Conservation (phyloP, 306 rosid species). For the Dalbergia oliveri region DNA sequence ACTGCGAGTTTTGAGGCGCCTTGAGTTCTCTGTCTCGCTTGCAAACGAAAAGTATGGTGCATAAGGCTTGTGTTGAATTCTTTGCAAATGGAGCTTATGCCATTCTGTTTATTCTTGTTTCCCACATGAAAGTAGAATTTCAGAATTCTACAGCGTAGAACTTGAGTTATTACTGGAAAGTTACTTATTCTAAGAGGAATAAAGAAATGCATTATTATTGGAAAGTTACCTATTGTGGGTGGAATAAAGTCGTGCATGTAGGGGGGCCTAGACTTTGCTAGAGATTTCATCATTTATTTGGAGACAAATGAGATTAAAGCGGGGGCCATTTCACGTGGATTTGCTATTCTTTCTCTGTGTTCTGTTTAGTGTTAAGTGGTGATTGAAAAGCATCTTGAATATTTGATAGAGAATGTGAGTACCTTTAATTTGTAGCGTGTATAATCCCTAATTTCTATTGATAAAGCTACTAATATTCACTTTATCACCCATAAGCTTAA, state of each 20-base stretch:
- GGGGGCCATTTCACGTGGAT: conserved; percentile 61
- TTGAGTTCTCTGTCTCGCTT: too few species aligned
- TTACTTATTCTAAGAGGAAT: conserved; percentile 13
- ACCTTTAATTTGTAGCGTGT: not conserved
- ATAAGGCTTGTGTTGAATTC: too few species aligned
- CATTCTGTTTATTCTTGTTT: too few species aligned
- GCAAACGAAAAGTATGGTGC: too few species aligned
- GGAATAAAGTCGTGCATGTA: conserved; percentile 32
- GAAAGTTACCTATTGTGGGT: conserved; percentile 16
- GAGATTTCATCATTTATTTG: conserved; percentile 41
- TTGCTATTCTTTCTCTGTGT: conserved; percentile 31
- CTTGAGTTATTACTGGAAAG: not conserved
- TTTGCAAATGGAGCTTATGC: too few species aligned
- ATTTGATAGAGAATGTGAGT: not conserved
- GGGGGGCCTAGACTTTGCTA: conserved; percentile 18
- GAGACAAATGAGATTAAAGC: conserved; percentile 41
- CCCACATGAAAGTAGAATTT: too few species aligned
- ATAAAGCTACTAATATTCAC: conserved; percentile 1
- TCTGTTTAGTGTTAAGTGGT: not conserved
- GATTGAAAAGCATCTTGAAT: not conserved
- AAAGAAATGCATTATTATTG: conserved; percentile 18
- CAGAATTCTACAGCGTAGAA: not conserved
- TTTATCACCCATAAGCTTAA: not conserved
- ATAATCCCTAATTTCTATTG: conserved; percentile 10
- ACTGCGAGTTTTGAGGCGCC: too few species aligned